Percentiles rank a stretch among this genome's conserved stretches.
Conservation (phyloP, 1,139 yeast species). For the Zygosaccharomyces pseudobailii region DNA sequence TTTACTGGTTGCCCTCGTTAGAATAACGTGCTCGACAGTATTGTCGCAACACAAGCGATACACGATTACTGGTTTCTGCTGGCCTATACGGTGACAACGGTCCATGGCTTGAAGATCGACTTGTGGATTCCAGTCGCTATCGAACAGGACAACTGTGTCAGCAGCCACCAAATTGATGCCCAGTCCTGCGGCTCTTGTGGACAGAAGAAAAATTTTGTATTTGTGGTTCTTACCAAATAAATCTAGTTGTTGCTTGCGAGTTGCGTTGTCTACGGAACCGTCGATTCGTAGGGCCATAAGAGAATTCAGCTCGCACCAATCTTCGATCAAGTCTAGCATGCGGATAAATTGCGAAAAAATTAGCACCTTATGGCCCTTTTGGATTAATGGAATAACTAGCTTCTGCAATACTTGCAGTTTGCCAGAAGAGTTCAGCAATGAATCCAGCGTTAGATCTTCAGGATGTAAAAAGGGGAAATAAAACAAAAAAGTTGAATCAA, state of each 20-base stretch:
- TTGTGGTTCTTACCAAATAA: constrained; percentile 43
- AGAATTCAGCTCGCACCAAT: constrained; percentile 53
- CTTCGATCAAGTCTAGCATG: constrained; percentile 70
- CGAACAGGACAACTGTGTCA: constrained; percentile 84
- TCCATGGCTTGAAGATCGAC: constrained; percentile 96
- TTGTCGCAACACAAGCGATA: constrained; percentile 70
- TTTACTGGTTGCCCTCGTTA: constrained; percentile 73
- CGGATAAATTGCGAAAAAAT: constrained; percentile 82
- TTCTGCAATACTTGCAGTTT: constrained; percentile 69
- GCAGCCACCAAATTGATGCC: constrained; percentile 86
- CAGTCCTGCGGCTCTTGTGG: constrained; percentile 92
- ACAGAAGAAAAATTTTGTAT: constrained; percentile 53
- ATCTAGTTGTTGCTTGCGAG: constrained; percentile 60
- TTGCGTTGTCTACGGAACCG: constrained; percentile 64
- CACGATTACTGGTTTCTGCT: constrained; percentile 72
- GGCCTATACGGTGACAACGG: constrained; percentile 92
- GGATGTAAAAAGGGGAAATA: constrained; percentile 67
- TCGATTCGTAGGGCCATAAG: constrained; percentile 62
- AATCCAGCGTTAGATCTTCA: constrained; percentile 36
- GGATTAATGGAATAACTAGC: constrained; percentile 47
- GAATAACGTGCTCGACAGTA: constrained; percentile 77
- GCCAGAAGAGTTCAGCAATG: constrained; percentile 52
- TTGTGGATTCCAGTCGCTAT: constrained; percentile 97
- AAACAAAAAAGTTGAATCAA: constrained; percentile 80
- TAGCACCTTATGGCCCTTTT: constrained; percentile 58